Evolutionary conservation across 2,329 filamentous ascomycete genomes (phyloP), one percentile per base, ranked within the genome.

Genomic region (Penicillium brasilianum): DNA sequence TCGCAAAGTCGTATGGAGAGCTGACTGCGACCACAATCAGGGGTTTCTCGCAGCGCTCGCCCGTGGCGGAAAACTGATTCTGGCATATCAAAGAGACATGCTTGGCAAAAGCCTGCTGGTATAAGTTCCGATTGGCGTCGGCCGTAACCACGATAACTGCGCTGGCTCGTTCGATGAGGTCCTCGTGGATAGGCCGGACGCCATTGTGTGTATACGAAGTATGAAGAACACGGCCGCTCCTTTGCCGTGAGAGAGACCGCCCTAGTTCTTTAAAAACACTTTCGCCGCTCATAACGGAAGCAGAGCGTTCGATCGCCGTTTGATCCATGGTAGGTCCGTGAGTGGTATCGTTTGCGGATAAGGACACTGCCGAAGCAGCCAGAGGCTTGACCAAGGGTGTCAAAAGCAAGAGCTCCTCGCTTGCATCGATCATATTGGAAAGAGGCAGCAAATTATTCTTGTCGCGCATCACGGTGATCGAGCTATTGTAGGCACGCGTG

Each of bases 131-230:
- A 73, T 97, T 97, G 0, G 93, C 93, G 78, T 98, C 94, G 10
- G 94, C 94, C 0, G 94, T 97, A 34, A 97, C 86, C 54, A 97
- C 89, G 64, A 98, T 90, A 64, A 97, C 92, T 4, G 91, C 92
- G 55, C 90, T 92, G 11, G 93, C 93, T 68, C 93, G 85, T 66
- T 93, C 91, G 74, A 97, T 96, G 18, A 97, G 83, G 64, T 94
- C 95, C 71, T 98, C 94, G 73, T 98, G 94, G 0, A 97, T 91
- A 76, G 93, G 93, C 39, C 93, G 85, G 3, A 98, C 89, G 14
- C 93, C 93, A 69, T 97, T 96, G 1, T 93, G 91, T 0, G 94
- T 97, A 73, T 98, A 98, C 13, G 93, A 97, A 1, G 94, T 97
- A 75, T 98, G 93, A 16, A 97, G 81, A 6, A 97, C 87, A 71